Base-by-base conservation (phyloP, 2,329 filamentous ascomycete species). In the Scytalidium sp. region DNA sequence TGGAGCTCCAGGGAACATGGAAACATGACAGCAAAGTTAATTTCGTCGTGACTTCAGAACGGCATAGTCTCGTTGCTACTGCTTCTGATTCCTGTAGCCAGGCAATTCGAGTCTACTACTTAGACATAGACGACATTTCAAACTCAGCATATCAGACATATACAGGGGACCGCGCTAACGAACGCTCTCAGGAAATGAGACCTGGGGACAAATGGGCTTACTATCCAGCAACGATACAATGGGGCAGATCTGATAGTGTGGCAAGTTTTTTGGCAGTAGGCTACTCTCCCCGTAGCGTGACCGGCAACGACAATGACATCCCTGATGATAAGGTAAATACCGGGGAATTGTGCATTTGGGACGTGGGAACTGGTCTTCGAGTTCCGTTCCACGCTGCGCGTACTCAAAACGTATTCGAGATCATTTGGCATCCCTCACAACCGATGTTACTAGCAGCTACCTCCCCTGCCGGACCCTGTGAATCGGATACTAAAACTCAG, bases 391-490 rank as follows among this genome's bases (percentile, higher is more conserved):
- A 72, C 19, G 75, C 76, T 3, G 76, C 73, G 1, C 75, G 75
- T 1, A 75, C 74, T 1, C 75, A 80, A 42, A 85, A 86, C 50
- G 79, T 85, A 2, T 86, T 86, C 41, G 83, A 86, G 57, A 78
- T 85, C 2, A 68, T 74, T 0, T 86, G 83, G 83, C 83, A 86
- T 58, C 82, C 83, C 0, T 71, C 60, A 0, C 68, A 77, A 42
- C 65, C 70, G 2, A 69, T 71, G 19, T 85, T 85, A 55, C 67
- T 81, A 4, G 80, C 74, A 3, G 82, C 81, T 2, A 84, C 80
- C 0, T 79, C 81, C 0, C 78, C 79, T 0, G 70, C 67, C 8
- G 73, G 74, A 1, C 48, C 21, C 11, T 63, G 69, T n/a, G 70
- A 72, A 27, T 60, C 71, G 3, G 72, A 78, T 22, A 72, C 19